phyloP scores from a whole-genome alignment of 73 alveolate species.

The Diophrys sp. region DNA sequence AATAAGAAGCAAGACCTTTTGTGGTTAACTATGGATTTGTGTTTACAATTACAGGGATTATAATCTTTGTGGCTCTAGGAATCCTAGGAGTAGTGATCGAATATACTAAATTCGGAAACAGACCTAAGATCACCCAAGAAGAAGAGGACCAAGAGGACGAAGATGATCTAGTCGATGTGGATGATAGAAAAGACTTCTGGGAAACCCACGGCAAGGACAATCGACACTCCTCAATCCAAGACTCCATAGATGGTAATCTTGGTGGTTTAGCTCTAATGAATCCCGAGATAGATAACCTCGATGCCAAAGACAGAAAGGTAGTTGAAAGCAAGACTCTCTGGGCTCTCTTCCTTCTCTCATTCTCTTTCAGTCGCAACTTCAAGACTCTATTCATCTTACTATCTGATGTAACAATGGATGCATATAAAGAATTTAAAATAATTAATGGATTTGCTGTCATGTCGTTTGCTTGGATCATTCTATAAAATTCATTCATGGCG shows the following conservation, averaged over 20 bases:
- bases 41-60: not conserved
- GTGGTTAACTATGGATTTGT: not conserved
- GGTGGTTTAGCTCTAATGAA: not conserved
- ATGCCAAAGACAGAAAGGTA: not conserved
- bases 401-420: not conserved
- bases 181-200: not conserved
- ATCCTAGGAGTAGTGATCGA: constrained; percentile 27
- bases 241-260: not conserved
- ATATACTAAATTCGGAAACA: constrained; percentile 17
- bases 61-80: constrained; percentile 8
- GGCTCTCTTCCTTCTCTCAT: constrained; percentile 23
- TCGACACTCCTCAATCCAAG: not conserved
- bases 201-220: not conserved
- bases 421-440: too few relatives aligned
- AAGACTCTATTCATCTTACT: constrained; percentile 13
- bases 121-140: constrained; percentile 14
- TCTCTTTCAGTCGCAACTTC: constrained; percentile 21
- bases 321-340: constrained; percentile 20
- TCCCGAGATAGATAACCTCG: not conserved
- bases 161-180: constrained; percentile 3
- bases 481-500: not conserved
- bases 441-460: not conserved
- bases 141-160: constrained; percentile 10
- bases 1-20: not conserved
- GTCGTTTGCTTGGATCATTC: not conserved